Evolutionary conservation across 257 asterid genomes (phyloP).

Genomic region (Prunella vulgaris): DNA sequence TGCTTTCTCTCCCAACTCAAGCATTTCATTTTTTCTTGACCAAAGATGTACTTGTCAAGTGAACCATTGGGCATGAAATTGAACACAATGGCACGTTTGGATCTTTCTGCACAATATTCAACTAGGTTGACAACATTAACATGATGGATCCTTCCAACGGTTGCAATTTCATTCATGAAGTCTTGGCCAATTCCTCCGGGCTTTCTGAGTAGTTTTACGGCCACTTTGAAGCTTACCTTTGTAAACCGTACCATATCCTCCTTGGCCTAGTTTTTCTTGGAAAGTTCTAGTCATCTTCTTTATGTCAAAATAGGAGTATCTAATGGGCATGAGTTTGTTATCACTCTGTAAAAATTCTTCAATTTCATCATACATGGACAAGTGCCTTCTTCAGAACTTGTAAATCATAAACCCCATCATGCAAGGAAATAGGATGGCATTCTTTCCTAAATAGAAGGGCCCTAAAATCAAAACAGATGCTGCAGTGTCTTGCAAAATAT

Average conservation of each 20-base stretch:
- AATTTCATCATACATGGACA: constrained; percentile 14
- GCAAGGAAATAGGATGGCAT: not conserved
- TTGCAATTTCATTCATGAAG: constrained; percentile 33
- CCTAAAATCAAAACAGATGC: not conserved
- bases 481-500: too few species aligned
- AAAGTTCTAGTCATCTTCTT: too few species aligned
- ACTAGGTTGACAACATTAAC: not conserved
- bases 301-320: too few species aligned
- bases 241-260: not conserved
- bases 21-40: not conserved
- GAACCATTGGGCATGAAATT: constrained; percentile 7
- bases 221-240: constrained; percentile 28
- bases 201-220: constrained; percentile 24
- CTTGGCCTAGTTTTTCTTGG: too few species aligned
- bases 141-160: constrained; percentile 14
- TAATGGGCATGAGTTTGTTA: constrained; percentile 15
- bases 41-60: not conserved
- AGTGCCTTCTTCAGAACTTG: constrained; percentile 22
- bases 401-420: not conserved
- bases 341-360: constrained; percentile 22
- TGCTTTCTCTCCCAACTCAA: constrained; percentile 22
- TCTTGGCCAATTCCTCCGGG: constrained; percentile 19
- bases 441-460: not conserved
- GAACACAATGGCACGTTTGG: not conserved
- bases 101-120: not conserved